Evolutionary conservation across 345 rosid genomes (phyloP).

Genomic region (Draba incana): DNA sequence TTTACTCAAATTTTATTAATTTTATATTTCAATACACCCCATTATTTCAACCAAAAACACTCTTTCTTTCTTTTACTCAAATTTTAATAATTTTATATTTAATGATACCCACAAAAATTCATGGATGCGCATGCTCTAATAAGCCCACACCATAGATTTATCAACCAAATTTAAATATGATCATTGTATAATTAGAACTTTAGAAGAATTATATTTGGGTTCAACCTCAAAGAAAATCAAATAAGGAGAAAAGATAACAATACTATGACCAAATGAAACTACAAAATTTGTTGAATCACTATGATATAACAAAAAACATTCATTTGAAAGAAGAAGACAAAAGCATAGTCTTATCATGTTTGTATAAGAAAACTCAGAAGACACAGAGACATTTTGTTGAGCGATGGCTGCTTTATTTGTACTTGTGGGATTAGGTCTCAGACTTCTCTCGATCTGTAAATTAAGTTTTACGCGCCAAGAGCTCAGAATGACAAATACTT

Average conservation of each 20-base stretch:
- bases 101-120: too few relatives aligned
- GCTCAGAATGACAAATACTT: not conserved
- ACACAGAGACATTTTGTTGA: constrained; percentile 9
- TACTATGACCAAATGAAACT: constrained; percentile 29
- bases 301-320: constrained; percentile 17
- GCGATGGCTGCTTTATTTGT: constrained; percentile 29
- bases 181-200: not conserved
- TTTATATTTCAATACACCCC: too few relatives aligned
- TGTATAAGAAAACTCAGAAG: constrained; percentile 15
- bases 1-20: too few relatives aligned
- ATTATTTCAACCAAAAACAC: too few relatives aligned
- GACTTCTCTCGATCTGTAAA: constrained; percentile 20
- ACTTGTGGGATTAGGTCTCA: not conserved
- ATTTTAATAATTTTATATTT: too few relatives aligned
- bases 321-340: not conserved
- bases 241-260: not conserved
- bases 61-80: too few relatives aligned
- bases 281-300: constrained; percentile 31
- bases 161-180: too few relatives aligned
- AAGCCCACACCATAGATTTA: too few relatives aligned
- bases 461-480: not conserved
- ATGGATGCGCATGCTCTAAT: too few relatives aligned
- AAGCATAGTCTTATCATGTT: constrained; percentile 23
- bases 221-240: not conserved
- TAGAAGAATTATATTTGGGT: not conserved